These are phyloP conservation scores for Solanum bulbocastanum DNA, from an alignment of 257 asterid species.

Conservation along the genomic window DNA sequence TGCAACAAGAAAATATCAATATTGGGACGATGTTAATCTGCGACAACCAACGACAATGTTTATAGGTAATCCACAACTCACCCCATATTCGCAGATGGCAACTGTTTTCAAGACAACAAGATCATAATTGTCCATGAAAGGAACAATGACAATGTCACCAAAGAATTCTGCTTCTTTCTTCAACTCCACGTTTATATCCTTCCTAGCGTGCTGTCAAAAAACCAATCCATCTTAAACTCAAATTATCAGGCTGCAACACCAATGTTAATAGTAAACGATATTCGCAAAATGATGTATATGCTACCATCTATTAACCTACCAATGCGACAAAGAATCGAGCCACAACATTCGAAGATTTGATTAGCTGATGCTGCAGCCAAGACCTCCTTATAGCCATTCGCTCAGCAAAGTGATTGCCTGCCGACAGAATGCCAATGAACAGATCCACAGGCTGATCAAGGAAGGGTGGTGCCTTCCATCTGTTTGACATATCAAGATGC, in stretches of 20 bases:
- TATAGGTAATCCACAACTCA: constrained; percentile 13
- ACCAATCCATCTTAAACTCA: background rate
- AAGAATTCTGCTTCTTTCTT: constrained; percentile 89
- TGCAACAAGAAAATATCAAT: constrained; percentile 15
- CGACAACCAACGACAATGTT: background rate
- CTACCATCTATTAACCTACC: constrained; percentile 34
- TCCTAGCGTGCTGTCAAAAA: constrained; percentile 56
- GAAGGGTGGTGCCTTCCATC: constrained; percentile 82
- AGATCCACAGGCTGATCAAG: constrained; percentile 48
- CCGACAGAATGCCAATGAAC: constrained; percentile 89
- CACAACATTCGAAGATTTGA: constrained; percentile 65
- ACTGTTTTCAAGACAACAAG: constrained; percentile 93
- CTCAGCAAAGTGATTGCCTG: constrained; percentile 96
- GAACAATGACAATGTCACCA: constrained; percentile 84
- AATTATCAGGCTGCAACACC: background rate
- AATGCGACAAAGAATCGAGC: constrained; percentile 92
- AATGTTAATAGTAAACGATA: background rate
- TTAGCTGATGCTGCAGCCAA: constrained; percentile 80
- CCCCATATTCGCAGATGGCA: constrained; percentile 94
- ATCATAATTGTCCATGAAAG: constrained; percentile 89
- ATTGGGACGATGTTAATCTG: background rate
- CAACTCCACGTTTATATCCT: constrained; percentile 67
- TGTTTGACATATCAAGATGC: constrained; percentile 67
- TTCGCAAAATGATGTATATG: background rate
- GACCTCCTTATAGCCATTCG: constrained; percentile 92